Evolutionary conservation across 345 rosid species (phyloP), one percentile per base, ranked within the genome.

Genomic region (Eucalyptus curtisii): DNA sequence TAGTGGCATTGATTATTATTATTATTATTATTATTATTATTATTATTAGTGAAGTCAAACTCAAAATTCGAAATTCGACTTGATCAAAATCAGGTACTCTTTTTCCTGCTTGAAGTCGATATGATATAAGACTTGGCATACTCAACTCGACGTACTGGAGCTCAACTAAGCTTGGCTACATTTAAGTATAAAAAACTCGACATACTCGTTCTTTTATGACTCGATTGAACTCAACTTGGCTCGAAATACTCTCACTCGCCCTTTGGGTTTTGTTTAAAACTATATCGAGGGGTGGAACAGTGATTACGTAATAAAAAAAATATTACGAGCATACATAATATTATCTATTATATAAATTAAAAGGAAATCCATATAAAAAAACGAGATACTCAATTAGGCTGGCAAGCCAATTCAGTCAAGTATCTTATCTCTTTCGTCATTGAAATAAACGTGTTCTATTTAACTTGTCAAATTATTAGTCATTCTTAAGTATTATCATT

Each of bases 1-100:
- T n/a, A 66, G 76, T 7, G 76, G 11, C 0, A n/a, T 15, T 7
- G 20, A n/a, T 66, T 66, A 15, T 16, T 50, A 49, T 49, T 49
- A 6, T 49, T 15, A 49, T 15, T 0, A 49, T 13, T 49, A 47
- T 42, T 10, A 45, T 2, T 13, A 16, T 19, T 1, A 16, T 7
- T 1, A 49, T 19, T 6, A 6, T 7, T 2, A 3, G 22, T 24
- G 7, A 57, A 24, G 64, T 57, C 68, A 61, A 15, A 66, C 40
- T n/a, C 6, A 0, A n/a, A 66, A 66, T 9, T 0, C 0, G 3
- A 66, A 66, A n/a, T 15, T n/a, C 40, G 0, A n/a, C 10, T n/a
- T 0, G 20, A 66, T 15, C 76, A 4, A n/a, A 17, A n/a, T n/a
- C 5, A 7, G 0, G 40, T n/a, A 66, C 0, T n/a, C 1, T n/a